Conservation (phyloP, 1,284 basidiomycete genomes). For the Sutorius eximius region DNA sequence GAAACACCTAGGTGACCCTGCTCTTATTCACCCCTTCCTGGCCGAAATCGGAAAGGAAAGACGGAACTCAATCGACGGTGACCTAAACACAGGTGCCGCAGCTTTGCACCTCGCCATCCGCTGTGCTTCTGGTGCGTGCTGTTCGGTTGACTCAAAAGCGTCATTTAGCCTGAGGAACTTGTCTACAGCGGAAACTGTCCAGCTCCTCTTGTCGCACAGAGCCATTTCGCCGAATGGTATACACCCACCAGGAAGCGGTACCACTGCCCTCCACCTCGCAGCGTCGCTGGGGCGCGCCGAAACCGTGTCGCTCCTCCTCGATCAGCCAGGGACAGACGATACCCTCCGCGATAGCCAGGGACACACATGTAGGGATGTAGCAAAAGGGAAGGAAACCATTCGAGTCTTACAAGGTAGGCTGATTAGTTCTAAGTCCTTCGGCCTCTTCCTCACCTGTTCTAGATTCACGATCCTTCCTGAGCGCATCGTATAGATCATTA, state of each 20-base stretch:
- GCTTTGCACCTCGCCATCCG: constrained; percentile 85
- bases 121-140: constrained; percentile 72
- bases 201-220: constrained; percentile 74
- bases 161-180: constrained; percentile 6
- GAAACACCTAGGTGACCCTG: constrained; percentile 59
- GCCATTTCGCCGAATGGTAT: constrained; percentile 77
- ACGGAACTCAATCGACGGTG: constrained; percentile 45
- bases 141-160: background rate
- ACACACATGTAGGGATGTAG: constrained; percentile 74
- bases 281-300: constrained; percentile 80
- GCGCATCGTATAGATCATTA: constrained; percentile 72
- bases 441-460: constrained; percentile 8
- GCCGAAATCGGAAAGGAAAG: constrained; percentile 69
- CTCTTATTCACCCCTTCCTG: constrained; percentile 82
- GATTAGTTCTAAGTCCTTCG: background rate
- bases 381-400: constrained; percentile 69
- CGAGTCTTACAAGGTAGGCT: constrained; percentile 66
- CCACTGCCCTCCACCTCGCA: constrained; percentile 87
- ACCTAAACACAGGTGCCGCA: constrained; percentile 65
- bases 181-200: constrained; percentile 27
- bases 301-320: constrained; percentile 71
- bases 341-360: constrained; percentile 72
- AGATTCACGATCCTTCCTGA: constrained; percentile 84
- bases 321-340: constrained; percentile 82
- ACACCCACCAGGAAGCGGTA: constrained; percentile 68